Evolutionary conservation across 345 rosid genomes (phyloP).

Genomic region (Ceriops decandra): DNA sequence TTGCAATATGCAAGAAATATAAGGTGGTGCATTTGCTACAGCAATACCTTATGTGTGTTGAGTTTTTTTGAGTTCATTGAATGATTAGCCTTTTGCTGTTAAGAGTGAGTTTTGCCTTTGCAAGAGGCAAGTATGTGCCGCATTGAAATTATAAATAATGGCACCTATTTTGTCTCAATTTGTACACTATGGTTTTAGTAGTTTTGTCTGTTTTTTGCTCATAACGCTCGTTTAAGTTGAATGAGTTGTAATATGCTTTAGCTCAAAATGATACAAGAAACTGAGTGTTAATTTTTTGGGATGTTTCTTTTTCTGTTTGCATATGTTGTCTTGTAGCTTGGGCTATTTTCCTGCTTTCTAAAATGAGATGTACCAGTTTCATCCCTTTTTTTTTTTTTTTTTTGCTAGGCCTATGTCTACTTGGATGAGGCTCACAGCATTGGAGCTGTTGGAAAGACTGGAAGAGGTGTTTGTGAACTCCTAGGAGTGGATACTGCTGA

Average conservation of each 20-base stretch:
- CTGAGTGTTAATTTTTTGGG: background rate
- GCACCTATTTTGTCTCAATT: background rate
- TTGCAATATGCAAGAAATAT: conserved; percentile 84
- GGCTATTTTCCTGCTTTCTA: background rate
- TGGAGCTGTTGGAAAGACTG: conserved; percentile 92
- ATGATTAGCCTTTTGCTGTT: background rate
- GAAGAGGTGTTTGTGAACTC: conserved; percentile 95
- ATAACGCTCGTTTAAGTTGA: too few species aligned
- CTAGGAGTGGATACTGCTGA: conserved; percentile 87
- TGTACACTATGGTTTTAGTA: background rate
- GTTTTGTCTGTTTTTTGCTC: background rate
- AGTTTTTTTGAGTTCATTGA: background rate
- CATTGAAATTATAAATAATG: background rate
- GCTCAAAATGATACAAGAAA: background rate
- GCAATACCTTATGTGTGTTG: background rate
- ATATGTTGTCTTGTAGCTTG: background rate
- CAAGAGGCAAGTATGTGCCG: background rate
- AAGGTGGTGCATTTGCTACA: conserved; percentile 46
- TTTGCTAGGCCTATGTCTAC: conserved; percentile 65
- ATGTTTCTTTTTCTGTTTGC: background rate
- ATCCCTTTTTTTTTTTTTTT: background rate
- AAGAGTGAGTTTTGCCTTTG: background rate
- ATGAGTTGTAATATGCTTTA: background rate
- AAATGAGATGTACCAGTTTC: background rate
- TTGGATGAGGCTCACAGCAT: conserved; percentile 99